phyloP scores from a whole-genome alignment of 2,329 filamentous ascomycete species.

The Periglandula ipomoeae region DNA sequence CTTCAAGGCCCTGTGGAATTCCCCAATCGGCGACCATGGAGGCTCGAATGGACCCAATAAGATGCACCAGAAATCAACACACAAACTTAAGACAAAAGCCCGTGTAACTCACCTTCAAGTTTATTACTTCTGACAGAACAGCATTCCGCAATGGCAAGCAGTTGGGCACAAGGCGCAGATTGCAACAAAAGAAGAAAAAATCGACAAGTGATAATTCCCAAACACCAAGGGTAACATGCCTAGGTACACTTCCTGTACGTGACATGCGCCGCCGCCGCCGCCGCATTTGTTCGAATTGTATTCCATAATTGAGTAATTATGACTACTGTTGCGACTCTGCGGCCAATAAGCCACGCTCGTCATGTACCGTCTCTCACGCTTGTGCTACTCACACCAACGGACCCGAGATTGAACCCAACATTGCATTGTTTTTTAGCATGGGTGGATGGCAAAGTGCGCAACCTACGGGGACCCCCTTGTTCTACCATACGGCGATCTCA shows the following conservation, averaged over 20 bases:
- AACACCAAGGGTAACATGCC: neutral
- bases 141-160: neutral
- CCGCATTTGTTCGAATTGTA: neutral
- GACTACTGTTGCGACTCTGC: neutral
- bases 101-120: neutral
- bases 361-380: neutral
- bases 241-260: neutral
- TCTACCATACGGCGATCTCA: neutral
- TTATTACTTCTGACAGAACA: neutral
- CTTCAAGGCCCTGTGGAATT: no score
- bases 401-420: constrained; percentile 3
- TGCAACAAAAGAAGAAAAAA: neutral
- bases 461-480: neutral
- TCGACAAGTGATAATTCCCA: neutral
- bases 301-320: constrained; percentile 1
- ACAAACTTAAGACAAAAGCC: neutral
- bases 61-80: no score
- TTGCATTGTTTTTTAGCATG: neutral
- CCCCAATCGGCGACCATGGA: no score
- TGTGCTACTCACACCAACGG: neutral
- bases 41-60: no score
- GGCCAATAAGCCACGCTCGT: constrained; percentile 1
- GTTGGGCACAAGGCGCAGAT: neutral
- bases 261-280: neutral
- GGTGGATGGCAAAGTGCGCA: neutral